These are phyloP conservation scores for Amanita pallidorosea DNA, from an alignment of 768 basidiomycete genomes.

Conservation along the genomic window DNA sequence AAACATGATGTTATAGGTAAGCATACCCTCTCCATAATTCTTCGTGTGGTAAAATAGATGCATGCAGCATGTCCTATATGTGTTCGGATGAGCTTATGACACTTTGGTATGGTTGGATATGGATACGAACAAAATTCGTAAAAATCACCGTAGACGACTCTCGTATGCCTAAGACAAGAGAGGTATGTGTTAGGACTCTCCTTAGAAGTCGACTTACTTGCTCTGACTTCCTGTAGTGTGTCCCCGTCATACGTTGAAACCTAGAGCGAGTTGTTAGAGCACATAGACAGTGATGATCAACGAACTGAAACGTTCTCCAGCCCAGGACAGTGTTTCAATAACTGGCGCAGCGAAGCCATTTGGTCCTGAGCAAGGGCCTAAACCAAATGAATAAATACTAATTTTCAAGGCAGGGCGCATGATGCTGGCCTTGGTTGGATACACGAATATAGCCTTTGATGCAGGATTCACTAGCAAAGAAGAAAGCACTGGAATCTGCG, in stretches of 20 bases:
- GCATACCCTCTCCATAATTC: conserved; percentile 67
- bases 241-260: conserved; percentile 85
- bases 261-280: conserved; percentile 15
- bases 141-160: conserved; percentile 72
- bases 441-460: conserved; percentile 74
- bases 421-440: conserved; percentile 70
- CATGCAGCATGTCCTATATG: conserved; percentile 72
- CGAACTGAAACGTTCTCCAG: conserved; percentile 49
- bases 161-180: conserved; percentile 43
- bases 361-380: conserved; percentile 90
- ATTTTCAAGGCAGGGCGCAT: background rate
- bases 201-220: conserved; percentile 27
- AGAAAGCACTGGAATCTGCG: conserved; percentile 59
- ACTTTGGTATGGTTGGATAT: background rate
- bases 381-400: background rate
- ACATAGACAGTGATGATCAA: background rate
- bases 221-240: conserved; percentile 59
- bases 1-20: background rate
- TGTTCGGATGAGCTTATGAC: background rate
- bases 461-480: conserved; percentile 49
- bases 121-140: conserved; percentile 68
- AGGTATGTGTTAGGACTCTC: background rate
- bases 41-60: conserved; percentile 77
- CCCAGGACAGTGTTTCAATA: conserved; percentile 48
- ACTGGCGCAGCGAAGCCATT: conserved; percentile 52